Percentiles rank a stretch among this genome's conserved stretches.
phyloP scores from a whole-genome alignment of 176 grass and related monocot genomes.

The Juncus effusus region DNA sequence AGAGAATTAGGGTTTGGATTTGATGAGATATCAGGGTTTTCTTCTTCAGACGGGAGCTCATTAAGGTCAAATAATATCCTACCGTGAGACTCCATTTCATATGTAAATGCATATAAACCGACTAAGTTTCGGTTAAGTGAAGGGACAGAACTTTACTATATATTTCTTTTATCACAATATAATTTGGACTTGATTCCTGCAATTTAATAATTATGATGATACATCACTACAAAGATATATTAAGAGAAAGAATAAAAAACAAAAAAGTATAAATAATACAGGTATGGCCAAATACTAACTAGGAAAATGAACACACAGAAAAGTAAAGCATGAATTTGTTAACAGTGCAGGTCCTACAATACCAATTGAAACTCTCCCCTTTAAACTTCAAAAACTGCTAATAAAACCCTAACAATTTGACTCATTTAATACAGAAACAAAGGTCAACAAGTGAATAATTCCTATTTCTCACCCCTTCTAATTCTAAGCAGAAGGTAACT shows the following conservation, averaged over 20 bases:
- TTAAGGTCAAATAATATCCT: constrained; percentile 98
- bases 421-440: background rate
- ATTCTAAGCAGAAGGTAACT: background rate
- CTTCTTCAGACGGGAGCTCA: constrained; percentile 77
- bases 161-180: background rate
- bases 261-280: no score
- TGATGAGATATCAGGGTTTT: constrained; percentile 40
- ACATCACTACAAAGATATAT: no score
- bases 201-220: no score
- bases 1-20: constrained; percentile 7
- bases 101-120: constrained; percentile 92
- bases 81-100: constrained; percentile 92
- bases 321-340: no score
- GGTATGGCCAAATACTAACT: no score
- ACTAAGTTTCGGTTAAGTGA: constrained; percentile 1
- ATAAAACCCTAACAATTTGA: constrained; percentile 1
- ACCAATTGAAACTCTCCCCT: no score
- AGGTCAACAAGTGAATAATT: background rate
- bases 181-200: no score
- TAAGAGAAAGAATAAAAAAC: no score
- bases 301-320: no score
- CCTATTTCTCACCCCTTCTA: background rate
- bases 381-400: background rate
- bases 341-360: no score
- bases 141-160: constrained; percentile 9